Evolutionary conservation across 345 rosid genomes (phyloP).

Genomic region (Euclidium syriacum): DNA sequence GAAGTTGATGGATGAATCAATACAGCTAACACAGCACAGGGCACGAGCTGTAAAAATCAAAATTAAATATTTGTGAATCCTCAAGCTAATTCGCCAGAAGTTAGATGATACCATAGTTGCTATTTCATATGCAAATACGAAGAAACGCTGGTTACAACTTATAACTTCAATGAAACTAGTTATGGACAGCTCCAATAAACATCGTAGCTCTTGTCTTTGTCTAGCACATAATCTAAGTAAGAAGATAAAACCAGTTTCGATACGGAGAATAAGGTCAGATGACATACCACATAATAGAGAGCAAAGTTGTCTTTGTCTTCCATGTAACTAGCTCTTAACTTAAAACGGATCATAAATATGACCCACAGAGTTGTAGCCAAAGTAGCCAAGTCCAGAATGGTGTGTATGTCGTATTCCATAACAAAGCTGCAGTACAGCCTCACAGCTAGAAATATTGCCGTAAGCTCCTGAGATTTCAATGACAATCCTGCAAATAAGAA

Average conservation of each 20-base stretch:
- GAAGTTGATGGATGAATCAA: conserved; percentile 79
- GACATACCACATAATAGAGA: conserved; percentile 68
- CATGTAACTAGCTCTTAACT: conserved; percentile 76
- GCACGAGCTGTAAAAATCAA: conserved; percentile 47
- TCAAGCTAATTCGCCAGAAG: background rate
- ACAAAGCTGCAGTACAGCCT: conserved; percentile 92
- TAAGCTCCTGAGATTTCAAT: conserved; percentile 81
- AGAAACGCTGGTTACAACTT: background rate
- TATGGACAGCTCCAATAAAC: background rate
- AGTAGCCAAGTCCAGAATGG: conserved; percentile 76
- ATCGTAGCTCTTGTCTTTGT: background rate
- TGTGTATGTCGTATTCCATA: conserved; percentile 93
- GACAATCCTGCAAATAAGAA: conserved; percentile 81
- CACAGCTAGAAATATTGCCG: conserved; percentile 83
- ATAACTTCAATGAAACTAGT: background rate
- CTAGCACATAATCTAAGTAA: too few species aligned
- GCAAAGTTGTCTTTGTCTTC: conserved; percentile 91
- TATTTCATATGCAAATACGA: background rate
- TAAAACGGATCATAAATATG: conserved; percentile 87
- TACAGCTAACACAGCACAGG: conserved; percentile 70
- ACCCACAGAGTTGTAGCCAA: conserved; percentile 84
- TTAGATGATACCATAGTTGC: background rate
- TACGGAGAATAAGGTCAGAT: background rate
- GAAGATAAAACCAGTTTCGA: background rate
- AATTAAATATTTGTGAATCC: background rate